Base-by-base conservation (phyloP, 306 rosid genomes). In the Lathyrus tuberosus region DNA sequence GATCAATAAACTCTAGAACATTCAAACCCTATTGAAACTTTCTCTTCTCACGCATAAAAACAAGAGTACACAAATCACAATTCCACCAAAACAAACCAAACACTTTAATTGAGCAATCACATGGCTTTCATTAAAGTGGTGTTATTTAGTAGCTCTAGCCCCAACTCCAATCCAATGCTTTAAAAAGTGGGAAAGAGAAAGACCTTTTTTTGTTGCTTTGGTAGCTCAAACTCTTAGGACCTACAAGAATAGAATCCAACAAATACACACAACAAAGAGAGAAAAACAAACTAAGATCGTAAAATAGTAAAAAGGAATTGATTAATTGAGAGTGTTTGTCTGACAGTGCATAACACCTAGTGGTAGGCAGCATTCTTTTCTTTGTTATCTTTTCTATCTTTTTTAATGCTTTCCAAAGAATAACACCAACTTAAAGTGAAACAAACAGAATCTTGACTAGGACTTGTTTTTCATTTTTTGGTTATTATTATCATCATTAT, bases 321-420 rank as follows among this genome's bases (percentile, higher is more conserved):
- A 62, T 72, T 79, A 47, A 82, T 76, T 75, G 86, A 71, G 80
- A 70, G 86, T 65, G 57, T 76, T 74, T 77, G 84, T 74, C 73
- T 75, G 88, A 69, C 79, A 78, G 67, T 80, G 70, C 84, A 78
- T 78, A 85, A 79, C 82, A 80, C 86, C 80, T 74, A 73, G 85
- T 82, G 90, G 84, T 70, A 75, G 88, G 85, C 95, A 78, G 73
- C 86, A 76, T 85, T 78, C 71, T 67, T 59, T 64, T 74, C 30
- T 74, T 71, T 65, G 40, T 54, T 76, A 61, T 75, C 69, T 83
- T 84, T 86, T 73, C 78, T 73, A 51, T 59, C 67, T 71, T 70
- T 79, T 51, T 15, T 33, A 82, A 80, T 84, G 91, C 84, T 69
- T 62, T 76, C 83, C 65, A 87, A 76, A 78, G 76, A 82, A 76